A percentile compares a stretch with the other conserved stretches of the same genome.
phyloP scores from a whole-genome alignment of 768 basidiomycete species.

The Macrocybe gigantea region DNA sequence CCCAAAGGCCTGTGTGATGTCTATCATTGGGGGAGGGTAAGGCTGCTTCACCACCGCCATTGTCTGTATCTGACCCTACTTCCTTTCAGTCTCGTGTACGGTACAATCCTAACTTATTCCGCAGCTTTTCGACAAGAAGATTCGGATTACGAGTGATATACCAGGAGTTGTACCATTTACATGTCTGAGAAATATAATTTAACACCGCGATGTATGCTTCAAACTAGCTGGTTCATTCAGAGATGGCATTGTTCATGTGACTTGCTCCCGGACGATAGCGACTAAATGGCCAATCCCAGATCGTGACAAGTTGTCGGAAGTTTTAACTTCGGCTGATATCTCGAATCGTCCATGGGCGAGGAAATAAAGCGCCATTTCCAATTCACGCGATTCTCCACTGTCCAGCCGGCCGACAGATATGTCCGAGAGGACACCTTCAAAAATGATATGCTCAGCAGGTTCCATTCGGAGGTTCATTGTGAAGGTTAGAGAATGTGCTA shows the following conservation, averaged over 20 bases:
- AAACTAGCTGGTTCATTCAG: no score
- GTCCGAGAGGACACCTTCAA: constrained; percentile 60
- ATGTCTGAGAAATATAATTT: not conserved
- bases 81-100: constrained; percentile 66
- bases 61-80: not conserved
- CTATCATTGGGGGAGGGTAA: constrained; percentile 87
- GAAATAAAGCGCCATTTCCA: constrained; percentile 64
- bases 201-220: not conserved
- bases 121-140: constrained; percentile 77
- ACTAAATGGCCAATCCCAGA: constrained; percentile 37
- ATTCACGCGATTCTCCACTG: constrained; percentile 41
- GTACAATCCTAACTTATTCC: constrained; percentile 85
- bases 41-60: constrained; percentile 19
- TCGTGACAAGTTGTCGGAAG: constrained; percentile 22
- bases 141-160: constrained; percentile 68
- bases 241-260: no score
- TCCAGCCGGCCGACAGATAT: constrained; percentile 61
- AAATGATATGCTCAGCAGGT: constrained; percentile 60
- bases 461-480: constrained; percentile 48
- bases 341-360: constrained; percentile 65
- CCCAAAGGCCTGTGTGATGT: constrained; percentile 86
- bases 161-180: not conserved
- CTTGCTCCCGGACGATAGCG: constrained; percentile 22
- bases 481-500: constrained; percentile 50
- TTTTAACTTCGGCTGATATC: constrained; percentile 37